These are phyloP conservation scores for Populus nigra DNA, from an alignment of 345 rosid species.

Conservation along the genomic window DNA sequence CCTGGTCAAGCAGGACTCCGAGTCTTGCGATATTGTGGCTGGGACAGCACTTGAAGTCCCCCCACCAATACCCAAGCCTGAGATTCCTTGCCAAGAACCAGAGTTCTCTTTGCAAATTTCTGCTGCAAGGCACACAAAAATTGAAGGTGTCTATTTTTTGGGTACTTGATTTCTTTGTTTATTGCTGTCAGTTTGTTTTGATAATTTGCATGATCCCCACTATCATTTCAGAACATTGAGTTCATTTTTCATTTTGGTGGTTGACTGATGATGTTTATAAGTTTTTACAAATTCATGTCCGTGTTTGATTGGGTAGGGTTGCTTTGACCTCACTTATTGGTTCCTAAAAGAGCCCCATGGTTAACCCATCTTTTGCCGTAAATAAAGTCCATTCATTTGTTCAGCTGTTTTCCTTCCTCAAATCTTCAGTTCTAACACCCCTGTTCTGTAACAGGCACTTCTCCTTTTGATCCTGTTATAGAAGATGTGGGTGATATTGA, in stretches of 20 bases:
- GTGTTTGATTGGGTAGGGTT: conserved; percentile 31
- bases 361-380: background rate
- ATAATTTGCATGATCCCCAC: background rate
- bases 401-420: background rate
- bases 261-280: conserved; percentile 5
- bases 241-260: background rate
- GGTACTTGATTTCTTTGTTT: background rate
- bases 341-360: conserved; percentile 5
- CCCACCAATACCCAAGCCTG: background rate
- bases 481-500: background rate
- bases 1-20: background rate
- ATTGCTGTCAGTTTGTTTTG: background rate
- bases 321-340: conserved; percentile 16
- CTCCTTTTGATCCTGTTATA: conserved; percentile 12
- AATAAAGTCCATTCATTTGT: background rate
- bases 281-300: background rate
- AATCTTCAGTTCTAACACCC: background rate
- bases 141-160: conserved; percentile 6
- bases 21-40: background rate
- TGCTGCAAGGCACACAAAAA: background rate
- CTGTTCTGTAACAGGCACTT: conserved; percentile 6
- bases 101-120: conserved; percentile 5
- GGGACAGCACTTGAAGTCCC: background rate
- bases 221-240: too few species aligned
- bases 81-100: background rate